A percentile compares a stretch with the other conserved stretches of the same genome.
Conservation (phyloP, 768 basidiomycete species). For the Asterophora parasitica region DNA sequence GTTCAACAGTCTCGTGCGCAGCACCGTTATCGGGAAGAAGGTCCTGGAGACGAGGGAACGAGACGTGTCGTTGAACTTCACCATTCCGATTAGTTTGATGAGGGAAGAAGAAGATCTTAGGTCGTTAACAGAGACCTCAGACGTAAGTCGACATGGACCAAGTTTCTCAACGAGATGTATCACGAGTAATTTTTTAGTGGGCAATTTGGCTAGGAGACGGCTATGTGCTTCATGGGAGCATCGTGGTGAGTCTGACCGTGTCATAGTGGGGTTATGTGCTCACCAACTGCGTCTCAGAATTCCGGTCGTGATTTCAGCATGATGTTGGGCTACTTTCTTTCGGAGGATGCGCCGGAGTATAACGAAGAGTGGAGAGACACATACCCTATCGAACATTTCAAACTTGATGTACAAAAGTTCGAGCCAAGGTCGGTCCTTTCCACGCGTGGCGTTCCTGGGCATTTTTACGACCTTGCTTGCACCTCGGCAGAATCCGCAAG, state of each 20-base stretch:
- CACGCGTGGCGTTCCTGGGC: neutral
- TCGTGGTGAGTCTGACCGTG: constrained; percentile 18
- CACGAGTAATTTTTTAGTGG: constrained; percentile 20
- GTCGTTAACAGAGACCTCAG: constrained; percentile 21
- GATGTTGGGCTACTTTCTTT: constrained; percentile 20
- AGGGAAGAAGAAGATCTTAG: constrained; percentile 28
- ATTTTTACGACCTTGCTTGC: neutral
- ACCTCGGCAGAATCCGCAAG: constrained; percentile 26
- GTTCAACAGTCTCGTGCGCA: constrained; percentile 34
- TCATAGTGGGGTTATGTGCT: neutral
- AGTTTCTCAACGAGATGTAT: neutral
- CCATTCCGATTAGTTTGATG: constrained; percentile 27
- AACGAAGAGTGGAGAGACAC: constrained; percentile 28
- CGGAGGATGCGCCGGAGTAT: constrained; percentile 17
- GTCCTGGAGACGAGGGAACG: constrained; percentile 21
- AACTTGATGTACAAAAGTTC: constrained; percentile 30
- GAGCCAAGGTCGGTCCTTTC: constrained; percentile 29
- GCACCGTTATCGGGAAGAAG: constrained; percentile 24
- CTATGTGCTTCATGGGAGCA: constrained; percentile 24
- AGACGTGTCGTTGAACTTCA: constrained; percentile 27
- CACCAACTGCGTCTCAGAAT: constrained; percentile 17
- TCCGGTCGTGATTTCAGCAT: constrained; percentile 24
- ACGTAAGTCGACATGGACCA: constrained; percentile 23
- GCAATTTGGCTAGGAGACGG: constrained; percentile 28
- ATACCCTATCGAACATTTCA: constrained; percentile 28